These are phyloP conservation scores for Linum lewisii DNA, from an alignment of 345 rosid genomes.

Conservation along the genomic window DNA sequence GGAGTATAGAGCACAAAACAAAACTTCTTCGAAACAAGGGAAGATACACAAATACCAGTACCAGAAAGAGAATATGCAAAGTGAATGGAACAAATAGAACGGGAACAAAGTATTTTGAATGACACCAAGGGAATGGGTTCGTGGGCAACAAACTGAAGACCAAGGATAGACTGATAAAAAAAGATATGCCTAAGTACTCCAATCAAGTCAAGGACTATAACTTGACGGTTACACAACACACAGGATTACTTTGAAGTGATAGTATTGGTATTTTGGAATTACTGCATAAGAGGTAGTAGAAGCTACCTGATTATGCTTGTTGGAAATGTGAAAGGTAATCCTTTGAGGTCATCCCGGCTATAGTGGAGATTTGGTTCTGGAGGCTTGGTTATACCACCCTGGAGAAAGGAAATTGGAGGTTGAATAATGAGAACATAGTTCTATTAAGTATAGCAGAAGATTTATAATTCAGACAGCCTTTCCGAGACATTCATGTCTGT, in stretches of 20 bases:
- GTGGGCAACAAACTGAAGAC: too few species aligned
- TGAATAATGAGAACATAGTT: not conserved
- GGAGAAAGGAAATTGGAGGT: not conserved
- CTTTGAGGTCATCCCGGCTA: constrained; percentile 65
- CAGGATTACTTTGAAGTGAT: not conserved
- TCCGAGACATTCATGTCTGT: not conserved
- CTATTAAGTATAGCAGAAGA: too few species aligned
- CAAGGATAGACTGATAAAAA: too few species aligned
- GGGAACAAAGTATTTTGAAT: too few species aligned
- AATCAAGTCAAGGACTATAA: not conserved
- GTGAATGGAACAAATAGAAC: too few species aligned
- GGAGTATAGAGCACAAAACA: not conserved
- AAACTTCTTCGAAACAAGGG: not conserved
- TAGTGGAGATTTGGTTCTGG: constrained; percentile 45
- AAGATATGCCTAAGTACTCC: not conserved
- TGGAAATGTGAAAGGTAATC: constrained; percentile 78
- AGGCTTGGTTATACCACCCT: constrained; percentile 86
- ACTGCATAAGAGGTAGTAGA: not conserved
- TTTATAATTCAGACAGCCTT: not conserved
- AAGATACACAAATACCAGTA: too few species aligned
- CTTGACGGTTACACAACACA: not conserved
- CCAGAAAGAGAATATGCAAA: too few species aligned
- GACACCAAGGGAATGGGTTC: too few species aligned
- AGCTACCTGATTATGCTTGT: constrained; percentile 47
- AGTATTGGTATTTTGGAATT: not conserved